These are phyloP conservation scores for Neurospora hispaniola DNA, from an alignment of 495 filamentous ascomycete genomes.

Conservation along the genomic window DNA sequence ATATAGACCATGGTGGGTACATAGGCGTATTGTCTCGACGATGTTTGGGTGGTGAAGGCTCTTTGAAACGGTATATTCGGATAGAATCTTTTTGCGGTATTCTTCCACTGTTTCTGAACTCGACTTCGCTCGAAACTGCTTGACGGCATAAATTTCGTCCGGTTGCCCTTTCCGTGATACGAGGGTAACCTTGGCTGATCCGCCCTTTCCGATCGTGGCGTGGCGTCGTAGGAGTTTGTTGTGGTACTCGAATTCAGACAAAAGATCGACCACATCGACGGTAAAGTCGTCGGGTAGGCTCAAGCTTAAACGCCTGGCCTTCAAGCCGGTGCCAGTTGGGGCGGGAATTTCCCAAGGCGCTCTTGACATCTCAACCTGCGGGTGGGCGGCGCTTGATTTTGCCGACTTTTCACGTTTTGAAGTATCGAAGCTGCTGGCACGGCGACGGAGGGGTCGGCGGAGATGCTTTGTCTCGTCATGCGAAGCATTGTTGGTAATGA, in stretches of 20 bases:
- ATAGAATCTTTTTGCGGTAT: constrained; percentile 70
- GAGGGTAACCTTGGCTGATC: constrained; percentile 59
- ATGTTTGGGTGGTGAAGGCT: constrained; percentile 71
- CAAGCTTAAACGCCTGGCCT: constrained; percentile 51
- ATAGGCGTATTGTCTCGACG: constrained; percentile 60
- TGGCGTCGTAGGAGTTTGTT: constrained; percentile 48
- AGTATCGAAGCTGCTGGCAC: constrained; percentile 29
- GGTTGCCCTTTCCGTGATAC: constrained; percentile 48
- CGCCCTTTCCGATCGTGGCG: constrained; percentile 61
- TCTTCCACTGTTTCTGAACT: constrained; percentile 50
- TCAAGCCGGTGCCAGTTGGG: constrained; percentile 52
- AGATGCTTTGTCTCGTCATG: constrained; percentile 4
- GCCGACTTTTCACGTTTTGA: constrained; percentile 11
- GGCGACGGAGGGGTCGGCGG: constrained; percentile 14
- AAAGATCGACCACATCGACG: constrained; percentile 51
- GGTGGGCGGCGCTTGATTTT: neutral
- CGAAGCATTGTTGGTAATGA: constrained; percentile 4
- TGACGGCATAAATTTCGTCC: constrained; percentile 59
- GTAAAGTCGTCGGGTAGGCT: constrained; percentile 54
- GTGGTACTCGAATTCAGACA: constrained; percentile 47
- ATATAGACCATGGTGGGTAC: constrained; percentile 55
- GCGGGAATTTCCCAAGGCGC: constrained; percentile 43
- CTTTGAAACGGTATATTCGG: constrained; percentile 68
- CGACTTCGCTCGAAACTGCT: constrained; percentile 60
- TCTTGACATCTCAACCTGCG: constrained; percentile 21